phyloP scores from a whole-genome alignment of 208 protist species.

The Leishmania arabica region DNA sequence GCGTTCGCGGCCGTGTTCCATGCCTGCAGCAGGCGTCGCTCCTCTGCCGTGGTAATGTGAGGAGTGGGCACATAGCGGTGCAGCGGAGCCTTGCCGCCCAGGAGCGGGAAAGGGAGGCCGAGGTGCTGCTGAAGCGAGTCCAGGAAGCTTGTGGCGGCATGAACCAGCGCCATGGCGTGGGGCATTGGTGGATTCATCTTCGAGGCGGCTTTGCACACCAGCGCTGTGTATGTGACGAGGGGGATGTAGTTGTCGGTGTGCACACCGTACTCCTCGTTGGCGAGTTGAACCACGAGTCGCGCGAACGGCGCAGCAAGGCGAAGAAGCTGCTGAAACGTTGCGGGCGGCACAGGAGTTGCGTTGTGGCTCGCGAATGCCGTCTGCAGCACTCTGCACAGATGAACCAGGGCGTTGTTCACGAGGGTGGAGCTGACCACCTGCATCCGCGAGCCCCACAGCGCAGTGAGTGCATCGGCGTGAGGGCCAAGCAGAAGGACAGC shows the following conservation, averaged over 20 bases:
- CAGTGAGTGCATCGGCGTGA: conserved; percentile 43
- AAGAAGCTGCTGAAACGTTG: conserved; percentile 26
- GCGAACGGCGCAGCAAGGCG: conserved; percentile 38
- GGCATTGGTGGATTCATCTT: conserved; percentile 36
- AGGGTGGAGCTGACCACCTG: conserved; percentile 31
- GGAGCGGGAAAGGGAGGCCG: conserved; percentile 70
- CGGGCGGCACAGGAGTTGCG: conserved; percentile 1
- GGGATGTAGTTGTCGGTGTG: conserved; percentile 68
- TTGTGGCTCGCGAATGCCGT: neutral
- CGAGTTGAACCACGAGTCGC: conserved; percentile 27
- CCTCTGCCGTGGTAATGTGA: conserved; percentile 76
- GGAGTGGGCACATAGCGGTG: conserved; percentile 46
- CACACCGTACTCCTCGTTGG: conserved; percentile 27
- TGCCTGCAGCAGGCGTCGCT: conserved; percentile 50
- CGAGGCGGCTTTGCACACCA: conserved; percentile 19
- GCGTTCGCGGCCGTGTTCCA: conserved; percentile 28
- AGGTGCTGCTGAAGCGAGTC: conserved; percentile 65
- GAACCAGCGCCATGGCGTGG: conserved; percentile 18
- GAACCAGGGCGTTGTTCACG: conserved; percentile 35
- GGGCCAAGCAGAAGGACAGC: conserved; percentile 53
- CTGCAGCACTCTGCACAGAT: conserved; percentile 14
- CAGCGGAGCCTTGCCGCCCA: conserved; percentile 43
- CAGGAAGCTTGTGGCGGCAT: conserved; percentile 50
- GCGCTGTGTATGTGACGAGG: conserved; percentile 45
- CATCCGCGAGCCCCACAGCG: conserved; percentile 22